Evolutionary conservation across 345 rosid species (phyloP).

Genomic region (Ceriops tagal): DNA sequence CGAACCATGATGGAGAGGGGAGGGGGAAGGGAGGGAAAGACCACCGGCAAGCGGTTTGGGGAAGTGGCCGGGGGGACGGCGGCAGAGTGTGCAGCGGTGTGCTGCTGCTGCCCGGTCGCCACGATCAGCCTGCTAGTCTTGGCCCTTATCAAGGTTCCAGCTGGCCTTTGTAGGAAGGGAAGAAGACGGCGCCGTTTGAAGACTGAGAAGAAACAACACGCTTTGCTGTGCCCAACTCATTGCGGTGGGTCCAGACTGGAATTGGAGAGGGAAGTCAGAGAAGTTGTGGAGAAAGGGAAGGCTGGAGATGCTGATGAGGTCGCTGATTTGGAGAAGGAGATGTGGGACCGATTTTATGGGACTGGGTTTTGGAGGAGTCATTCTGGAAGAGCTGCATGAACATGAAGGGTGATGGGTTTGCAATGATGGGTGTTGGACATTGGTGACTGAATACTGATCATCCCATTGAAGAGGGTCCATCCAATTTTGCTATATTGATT

Average conservation of each 20-base stretch:
- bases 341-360: slow-evolving; percentile 56
- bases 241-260: slow-evolving; percentile 12
- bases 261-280: slow-evolving; percentile 22
- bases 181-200: slow-evolving; percentile 26
- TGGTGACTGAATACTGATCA: not conserved
- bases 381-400: slow-evolving; percentile 21
- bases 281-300: slow-evolving; percentile 30
- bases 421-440: not conserved
- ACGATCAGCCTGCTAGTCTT: slow-evolving; percentile 47
- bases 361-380: slow-evolving; percentile 77
- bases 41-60: slow-evolving; percentile 23
- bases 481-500: too few relatives aligned
- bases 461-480: too few relatives aligned
- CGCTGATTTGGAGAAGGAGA: slow-evolving; percentile 41
- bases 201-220: slow-evolving; percentile 32
- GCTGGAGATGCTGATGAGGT: slow-evolving; percentile 16
- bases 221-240: slow-evolving; percentile 26
- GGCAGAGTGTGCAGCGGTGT: slow-evolving; percentile 71
- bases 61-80: slow-evolving; percentile 53
- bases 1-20: not conserved
- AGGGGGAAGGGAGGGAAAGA: not conserved
- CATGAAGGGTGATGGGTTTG: not conserved
- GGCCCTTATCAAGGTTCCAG: slow-evolving; percentile 57
- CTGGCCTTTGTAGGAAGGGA: slow-evolving; percentile 50
- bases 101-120: slow-evolving; percentile 71